Evolutionary conservation across 306 rosid species (phyloP).

Genomic region (Leucaena leucocephala): DNA sequence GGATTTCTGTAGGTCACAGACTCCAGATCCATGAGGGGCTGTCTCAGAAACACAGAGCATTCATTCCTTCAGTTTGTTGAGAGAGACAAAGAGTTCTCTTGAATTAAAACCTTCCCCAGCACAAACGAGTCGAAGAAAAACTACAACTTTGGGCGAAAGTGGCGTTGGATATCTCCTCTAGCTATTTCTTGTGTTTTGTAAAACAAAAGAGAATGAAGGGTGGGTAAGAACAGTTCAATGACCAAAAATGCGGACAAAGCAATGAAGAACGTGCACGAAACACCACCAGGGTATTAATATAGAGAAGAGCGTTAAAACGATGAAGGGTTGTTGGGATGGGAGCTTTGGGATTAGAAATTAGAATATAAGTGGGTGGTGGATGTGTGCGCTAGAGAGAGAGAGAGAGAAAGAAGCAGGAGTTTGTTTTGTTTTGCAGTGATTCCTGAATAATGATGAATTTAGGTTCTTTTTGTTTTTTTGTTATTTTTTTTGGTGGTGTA

Average conservation of each 20-base stretch:
- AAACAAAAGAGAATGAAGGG: not conserved
- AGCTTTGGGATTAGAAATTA: conserved; percentile 42
- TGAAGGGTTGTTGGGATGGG: conserved; percentile 43
- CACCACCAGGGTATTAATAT: conserved; percentile 38
- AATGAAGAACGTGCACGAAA: conserved; percentile 53
- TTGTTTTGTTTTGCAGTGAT: not conserved
- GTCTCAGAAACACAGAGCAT: conserved; percentile 40
- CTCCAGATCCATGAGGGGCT: conserved; percentile 80
- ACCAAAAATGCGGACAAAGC: conserved; percentile 60
- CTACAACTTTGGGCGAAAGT: conserved; percentile 34
- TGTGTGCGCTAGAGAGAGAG: conserved; percentile 9
- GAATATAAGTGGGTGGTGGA: conserved; percentile 43
- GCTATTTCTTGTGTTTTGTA: not conserved
- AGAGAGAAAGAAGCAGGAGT: not conserved
- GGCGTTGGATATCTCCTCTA: conserved; percentile 26
- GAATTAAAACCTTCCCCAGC: conserved; percentile 47
- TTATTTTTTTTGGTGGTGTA: not conserved
- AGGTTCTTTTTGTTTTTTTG: conserved; percentile 2
- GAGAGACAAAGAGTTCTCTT: conserved; percentile 41
- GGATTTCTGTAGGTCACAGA: conserved; percentile 55
- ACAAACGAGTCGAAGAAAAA: conserved; percentile 37
- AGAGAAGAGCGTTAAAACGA: conserved; percentile 37
- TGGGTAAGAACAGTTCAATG: conserved; percentile 32
- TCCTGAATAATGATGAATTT: not conserved
- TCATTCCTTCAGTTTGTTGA: conserved; percentile 43